A percentile compares a stretch with the other conserved stretches of the same genome.
Evolutionary conservation across 2,329 filamentous ascomycete species (phyloP).

Genomic region (Cytospora leucostoma): DNA sequence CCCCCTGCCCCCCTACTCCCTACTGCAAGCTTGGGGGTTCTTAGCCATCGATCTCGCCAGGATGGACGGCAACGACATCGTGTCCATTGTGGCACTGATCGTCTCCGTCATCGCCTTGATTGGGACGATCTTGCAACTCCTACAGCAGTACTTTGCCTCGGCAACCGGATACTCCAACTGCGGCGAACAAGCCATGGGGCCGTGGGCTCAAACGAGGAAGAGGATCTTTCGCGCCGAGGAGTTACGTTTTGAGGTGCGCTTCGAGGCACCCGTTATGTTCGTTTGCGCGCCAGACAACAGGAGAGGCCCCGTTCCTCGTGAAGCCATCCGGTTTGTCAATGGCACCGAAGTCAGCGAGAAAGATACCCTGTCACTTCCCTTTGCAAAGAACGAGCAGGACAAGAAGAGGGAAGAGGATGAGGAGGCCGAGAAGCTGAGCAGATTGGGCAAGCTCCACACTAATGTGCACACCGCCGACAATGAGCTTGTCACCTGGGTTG

Average conservation of each 20-base stretch:
- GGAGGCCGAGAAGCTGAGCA: slow-evolving; percentile 23
- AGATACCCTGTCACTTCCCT: slow-evolving; percentile 32
- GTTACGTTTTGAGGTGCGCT: slow-evolving; percentile 52
- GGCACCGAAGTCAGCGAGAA: slow-evolving; percentile 42
- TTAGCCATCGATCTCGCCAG: background rate
- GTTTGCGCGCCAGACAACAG: slow-evolving; percentile 47
- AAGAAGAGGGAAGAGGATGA: slow-evolving; percentile 14
- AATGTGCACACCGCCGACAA: slow-evolving; percentile 56
- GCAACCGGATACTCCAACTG: slow-evolving; percentile 53
- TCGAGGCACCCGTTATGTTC: slow-evolving; percentile 53
- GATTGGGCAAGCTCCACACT: slow-evolving; percentile 35
- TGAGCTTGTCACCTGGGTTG: slow-evolving; percentile 57
- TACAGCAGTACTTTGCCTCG: slow-evolving; percentile 53
- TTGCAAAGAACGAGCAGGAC: slow-evolving; percentile 10
- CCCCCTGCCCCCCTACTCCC: background rate
- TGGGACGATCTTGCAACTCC: slow-evolving; percentile 49
- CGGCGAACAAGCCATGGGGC: slow-evolving; percentile 50
- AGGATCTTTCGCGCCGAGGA: slow-evolving; percentile 45
- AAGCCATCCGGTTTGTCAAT: slow-evolving; percentile 41
- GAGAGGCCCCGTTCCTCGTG: slow-evolving; percentile 36
- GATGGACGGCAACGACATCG: slow-evolving; percentile 36
- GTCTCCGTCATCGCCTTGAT: slow-evolving; percentile 50
- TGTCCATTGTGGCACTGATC: slow-evolving; percentile 48
- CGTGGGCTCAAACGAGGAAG: slow-evolving; percentile 45
- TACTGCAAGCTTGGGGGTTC: background rate